These are phyloP conservation scores for Penicillium sp. DNA, from an alignment of 2,329 filamentous ascomycete species.

Conservation along the genomic window DNA sequence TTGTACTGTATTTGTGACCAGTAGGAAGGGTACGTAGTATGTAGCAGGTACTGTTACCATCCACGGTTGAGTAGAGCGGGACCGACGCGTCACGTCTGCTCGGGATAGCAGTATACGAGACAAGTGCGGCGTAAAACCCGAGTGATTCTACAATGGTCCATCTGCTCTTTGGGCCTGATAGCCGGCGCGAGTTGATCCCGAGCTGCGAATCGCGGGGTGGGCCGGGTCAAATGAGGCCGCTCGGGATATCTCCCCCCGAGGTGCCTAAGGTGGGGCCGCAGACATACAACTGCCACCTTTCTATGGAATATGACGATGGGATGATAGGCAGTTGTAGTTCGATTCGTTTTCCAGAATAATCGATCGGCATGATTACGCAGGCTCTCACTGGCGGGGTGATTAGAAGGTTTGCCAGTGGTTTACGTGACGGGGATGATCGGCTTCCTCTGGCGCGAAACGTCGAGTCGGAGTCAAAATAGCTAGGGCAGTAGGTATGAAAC, in stretches of 20 bases:
- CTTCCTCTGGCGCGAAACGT: too few relatives aligned
- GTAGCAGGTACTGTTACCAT: background rate
- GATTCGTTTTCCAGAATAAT: background rate
- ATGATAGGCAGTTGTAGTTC: too few relatives aligned
- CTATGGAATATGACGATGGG: too few relatives aligned
- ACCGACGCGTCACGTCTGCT: background rate
- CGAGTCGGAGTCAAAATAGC: too few relatives aligned
- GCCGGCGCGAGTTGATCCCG: too few relatives aligned
- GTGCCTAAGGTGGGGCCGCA: too few relatives aligned
- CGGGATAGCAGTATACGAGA: background rate
- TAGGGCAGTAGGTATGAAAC: too few relatives aligned
- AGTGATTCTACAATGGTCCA: background rate
- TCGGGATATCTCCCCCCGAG: conserved; percentile 10
- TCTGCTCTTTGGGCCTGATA: too few relatives aligned
- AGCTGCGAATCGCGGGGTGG: background rate
- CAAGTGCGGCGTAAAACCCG: background rate
- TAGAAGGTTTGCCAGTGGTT: too few relatives aligned
- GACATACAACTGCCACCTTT: too few relatives aligned
- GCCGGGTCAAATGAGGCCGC: conserved; percentile 6
- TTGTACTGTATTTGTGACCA: background rate
- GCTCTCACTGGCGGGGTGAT: too few relatives aligned
- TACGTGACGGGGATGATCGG: too few relatives aligned
- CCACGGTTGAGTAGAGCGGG: background rate
- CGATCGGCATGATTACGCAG: background rate
- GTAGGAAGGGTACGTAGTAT: background rate